These are phyloP conservation scores for Rhododendron molle DNA, from an alignment of 148 eudicot species.

Conservation along the genomic window DNA sequence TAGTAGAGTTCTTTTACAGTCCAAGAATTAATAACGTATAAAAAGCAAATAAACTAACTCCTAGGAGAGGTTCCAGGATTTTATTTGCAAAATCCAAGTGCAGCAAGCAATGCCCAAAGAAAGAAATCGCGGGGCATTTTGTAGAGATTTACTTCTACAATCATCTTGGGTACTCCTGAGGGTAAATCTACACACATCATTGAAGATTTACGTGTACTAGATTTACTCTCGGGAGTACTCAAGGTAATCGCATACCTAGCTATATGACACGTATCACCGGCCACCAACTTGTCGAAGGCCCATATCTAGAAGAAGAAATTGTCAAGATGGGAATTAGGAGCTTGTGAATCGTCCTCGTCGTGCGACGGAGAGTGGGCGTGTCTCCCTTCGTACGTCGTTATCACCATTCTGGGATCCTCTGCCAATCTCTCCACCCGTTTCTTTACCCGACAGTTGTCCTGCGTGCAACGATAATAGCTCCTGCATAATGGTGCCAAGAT, in stretches of 20 bases:
- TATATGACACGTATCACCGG: background rate
- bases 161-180: background rate
- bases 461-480: slow-evolving; percentile 83
- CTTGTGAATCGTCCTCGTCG: slow-evolving; percentile 48
- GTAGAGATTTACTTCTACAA: background rate
- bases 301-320: slow-evolving; percentile 35
- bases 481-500: slow-evolving; percentile 27
- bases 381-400: slow-evolving; percentile 82
- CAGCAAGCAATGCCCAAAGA: background rate
- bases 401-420: slow-evolving; percentile 89
- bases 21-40: background rate
- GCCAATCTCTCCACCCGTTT: slow-evolving; percentile 79
- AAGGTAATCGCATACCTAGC: background rate
- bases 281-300: slow-evolving; percentile 14
- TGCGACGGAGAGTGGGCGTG: slow-evolving; percentile 66
- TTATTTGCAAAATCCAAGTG: background rate
- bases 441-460: slow-evolving; percentile 75
- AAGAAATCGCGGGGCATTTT: background rate
- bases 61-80: background rate
- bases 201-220: background rate
- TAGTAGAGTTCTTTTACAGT: background rate
- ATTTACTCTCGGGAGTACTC: background rate
- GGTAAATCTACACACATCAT: background rate
- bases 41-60: background rate
- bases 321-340: slow-evolving; percentile 34